Percentiles rank a stretch among this genome's conserved stretches.
Evolutionary conservation across 2,329 filamentous ascomycete species (phyloP).

Genomic region (Alternaria arborescens): DNA sequence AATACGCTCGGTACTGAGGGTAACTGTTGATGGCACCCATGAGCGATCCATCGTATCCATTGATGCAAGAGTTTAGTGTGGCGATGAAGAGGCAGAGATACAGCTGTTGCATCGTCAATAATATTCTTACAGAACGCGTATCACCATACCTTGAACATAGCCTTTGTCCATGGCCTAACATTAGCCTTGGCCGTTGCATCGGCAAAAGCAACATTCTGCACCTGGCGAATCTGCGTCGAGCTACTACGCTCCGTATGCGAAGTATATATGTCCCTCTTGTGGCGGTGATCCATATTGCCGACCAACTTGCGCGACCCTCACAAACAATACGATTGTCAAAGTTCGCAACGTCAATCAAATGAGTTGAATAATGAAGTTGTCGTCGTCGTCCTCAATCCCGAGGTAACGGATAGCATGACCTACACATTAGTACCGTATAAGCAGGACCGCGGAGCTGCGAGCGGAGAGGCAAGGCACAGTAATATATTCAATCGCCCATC

Average conservation of each 20-base stretch:
- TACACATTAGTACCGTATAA: conserved; percentile 6
- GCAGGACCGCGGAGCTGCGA: neutral
- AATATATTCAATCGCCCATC: conserved; percentile 18
- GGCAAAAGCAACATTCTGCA: conserved; percentile 57
- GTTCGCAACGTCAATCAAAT: neutral
- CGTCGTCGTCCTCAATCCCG: conserved; percentile 4
- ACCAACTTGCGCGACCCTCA: neutral
- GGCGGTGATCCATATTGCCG: conserved; percentile 20
- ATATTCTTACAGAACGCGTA: neutral
- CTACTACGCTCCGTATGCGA: conserved; percentile 31
- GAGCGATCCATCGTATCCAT: conserved; percentile 60
- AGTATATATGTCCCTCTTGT: conserved; percentile 25
- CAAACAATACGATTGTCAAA: neutral
- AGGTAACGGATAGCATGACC: conserved; percentile 9
- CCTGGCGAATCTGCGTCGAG: conserved; percentile 37
- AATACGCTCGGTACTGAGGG: conserved; percentile 56
- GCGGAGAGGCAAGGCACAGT: conserved; percentile 7
- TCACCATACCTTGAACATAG: conserved; percentile 55
- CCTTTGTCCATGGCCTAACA: conserved; percentile 51
- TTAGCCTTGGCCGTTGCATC: conserved; percentile 58
- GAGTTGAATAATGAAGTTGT: conserved; percentile 8
- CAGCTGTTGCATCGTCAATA: conserved; percentile 37
- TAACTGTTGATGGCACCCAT: conserved; percentile 61
- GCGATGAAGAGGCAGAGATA: conserved; percentile 55
- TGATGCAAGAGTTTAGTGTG: conserved; percentile 57